Base-by-base conservation (phyloP, 108 stramenopile species). In the Cyclotella cryptica region DNA sequence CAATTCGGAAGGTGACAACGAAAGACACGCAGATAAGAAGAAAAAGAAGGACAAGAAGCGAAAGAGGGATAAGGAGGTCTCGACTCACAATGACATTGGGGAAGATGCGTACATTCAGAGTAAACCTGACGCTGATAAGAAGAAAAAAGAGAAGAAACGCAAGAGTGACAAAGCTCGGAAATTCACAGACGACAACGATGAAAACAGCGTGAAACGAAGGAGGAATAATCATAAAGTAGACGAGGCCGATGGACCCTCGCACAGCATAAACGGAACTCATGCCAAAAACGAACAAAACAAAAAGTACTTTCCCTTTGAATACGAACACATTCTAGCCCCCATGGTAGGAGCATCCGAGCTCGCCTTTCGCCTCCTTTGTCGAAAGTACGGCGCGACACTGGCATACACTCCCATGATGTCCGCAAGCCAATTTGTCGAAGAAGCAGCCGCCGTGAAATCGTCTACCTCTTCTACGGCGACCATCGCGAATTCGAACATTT, bases 371-470 rank as follows among this genome's bases (percentile, higher is more conserved):
- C 82, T 98, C 57, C 85, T 98, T 10, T 97, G 96, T 84, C 88
- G 98, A 12, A 92, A 95, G 70, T 98, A 98, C 67, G 98, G 98
- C 28, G 88, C 96, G 45, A 85, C 88, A n/a, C 63, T 98, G 47
- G 86, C 88, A 60, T 99, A 97, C 87, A 98, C 98, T 19, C 99
- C 98, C 69, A 99, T 99, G 99, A 95, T 99, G 92, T 86, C 87
- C n/a, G 82, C 98, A 9, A 66, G 51, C 0, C 63, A 89, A 78
- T 95, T 93, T 68, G 86, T 87, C 5, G 53, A 72, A 21, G 90
- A 91, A 53, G 78, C 79, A 8, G 11, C 66, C 28, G 46, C 66
- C 24, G 6, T 62, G 15, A 26, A 67, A 21, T 44, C 55, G 27
- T 26, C 40, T n/a, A 12, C 60, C 35, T 5, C 40, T n/a, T 18